These are phyloP conservation scores for Spiraea crenata DNA, from an alignment of 331 rosid species.

Conservation along the genomic window DNA sequence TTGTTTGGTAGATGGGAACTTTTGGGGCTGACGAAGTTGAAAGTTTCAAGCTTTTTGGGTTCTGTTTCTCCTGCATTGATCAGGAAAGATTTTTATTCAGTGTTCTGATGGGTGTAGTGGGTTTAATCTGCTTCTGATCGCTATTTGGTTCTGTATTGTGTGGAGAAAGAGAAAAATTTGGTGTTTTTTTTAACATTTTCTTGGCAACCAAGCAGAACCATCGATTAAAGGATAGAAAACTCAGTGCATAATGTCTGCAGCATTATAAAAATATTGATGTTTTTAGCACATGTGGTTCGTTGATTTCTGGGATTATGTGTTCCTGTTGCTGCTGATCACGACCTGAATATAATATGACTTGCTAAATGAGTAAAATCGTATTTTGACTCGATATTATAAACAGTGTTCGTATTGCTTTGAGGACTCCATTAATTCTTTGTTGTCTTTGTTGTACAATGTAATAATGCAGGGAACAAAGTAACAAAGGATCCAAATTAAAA, in stretches of 20 bases:
- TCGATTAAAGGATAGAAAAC: neutral
- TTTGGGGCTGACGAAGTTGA: neutral
- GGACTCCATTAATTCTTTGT: too few species aligned
- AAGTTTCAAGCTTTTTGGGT: neutral
- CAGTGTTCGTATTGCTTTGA: too few species aligned
- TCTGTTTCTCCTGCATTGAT: neutral
- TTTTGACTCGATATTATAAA: neutral
- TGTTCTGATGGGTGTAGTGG: neutral
- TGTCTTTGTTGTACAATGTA: too few species aligned
- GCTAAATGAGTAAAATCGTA: neutral
- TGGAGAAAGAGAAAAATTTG: neutral
- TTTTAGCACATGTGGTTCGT: neutral
- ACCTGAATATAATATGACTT: neutral
- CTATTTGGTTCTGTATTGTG: neutral
- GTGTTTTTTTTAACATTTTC: neutral
- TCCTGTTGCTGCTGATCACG: too few species aligned
- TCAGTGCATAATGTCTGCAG: too few species aligned
- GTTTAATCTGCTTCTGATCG: neutral
- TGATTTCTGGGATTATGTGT: neutral
- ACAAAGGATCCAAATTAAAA: neutral
- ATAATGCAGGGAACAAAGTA: neutral
- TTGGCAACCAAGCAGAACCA: constrained; percentile 2
- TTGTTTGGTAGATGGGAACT: neutral
- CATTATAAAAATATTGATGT: too few species aligned
- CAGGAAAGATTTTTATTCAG: neutral